These are phyloP conservation scores for Albizia julibrissin DNA, from an alignment of 306 rosid genomes.

Conservation along the genomic window DNA sequence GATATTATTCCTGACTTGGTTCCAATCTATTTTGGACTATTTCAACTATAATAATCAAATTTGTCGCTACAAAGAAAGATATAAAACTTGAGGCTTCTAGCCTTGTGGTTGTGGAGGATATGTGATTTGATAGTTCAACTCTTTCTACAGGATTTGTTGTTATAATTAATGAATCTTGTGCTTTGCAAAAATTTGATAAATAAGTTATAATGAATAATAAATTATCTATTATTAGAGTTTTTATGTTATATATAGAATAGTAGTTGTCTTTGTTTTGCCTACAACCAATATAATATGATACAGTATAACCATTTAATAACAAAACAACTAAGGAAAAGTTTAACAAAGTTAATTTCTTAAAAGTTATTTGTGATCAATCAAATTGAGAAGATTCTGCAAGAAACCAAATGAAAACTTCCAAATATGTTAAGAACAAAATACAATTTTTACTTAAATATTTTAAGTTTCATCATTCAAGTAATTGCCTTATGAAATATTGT, in stretches of 20 bases:
- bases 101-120: neutral
- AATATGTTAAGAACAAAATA: neutral
- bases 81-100: neutral
- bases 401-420: neutral
- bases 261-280: neutral
- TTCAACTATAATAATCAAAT: neutral
- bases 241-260: neutral
- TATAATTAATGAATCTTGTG: neutral
- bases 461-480: neutral
- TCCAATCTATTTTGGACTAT: conserved; percentile 9
- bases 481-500: neutral
- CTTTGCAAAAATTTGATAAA: neutral
- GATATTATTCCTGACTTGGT: conserved; percentile 8
- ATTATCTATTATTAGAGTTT: neutral
- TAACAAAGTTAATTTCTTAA: neutral
- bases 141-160: neutral
- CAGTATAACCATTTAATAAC: neutral
- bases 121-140: neutral
- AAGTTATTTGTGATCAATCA: neutral
- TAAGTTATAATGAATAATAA: too few relatives aligned
- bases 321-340: neutral
- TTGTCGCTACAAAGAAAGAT: neutral
- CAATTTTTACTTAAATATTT: neutral
- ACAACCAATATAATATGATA: neutral
- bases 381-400: neutral